These are phyloP conservation scores for Cutaneotrichosporon sp. DNA, from an alignment of 1,284 basidiomycete genomes.

Conservation along the genomic window DNA sequence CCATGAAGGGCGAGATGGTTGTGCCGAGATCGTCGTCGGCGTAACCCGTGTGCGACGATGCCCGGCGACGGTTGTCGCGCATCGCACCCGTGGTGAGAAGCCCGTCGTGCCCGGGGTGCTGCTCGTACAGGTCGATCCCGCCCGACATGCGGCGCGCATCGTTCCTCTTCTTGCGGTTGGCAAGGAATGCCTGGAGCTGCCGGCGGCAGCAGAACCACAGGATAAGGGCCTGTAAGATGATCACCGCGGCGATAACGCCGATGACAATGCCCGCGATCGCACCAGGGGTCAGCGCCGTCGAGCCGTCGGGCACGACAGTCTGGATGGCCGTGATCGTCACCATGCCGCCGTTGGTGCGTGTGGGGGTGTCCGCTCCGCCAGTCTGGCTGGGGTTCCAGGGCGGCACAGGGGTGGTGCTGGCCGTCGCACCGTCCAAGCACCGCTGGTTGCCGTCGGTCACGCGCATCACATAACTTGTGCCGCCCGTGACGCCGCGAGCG, in stretches of 20 bases:
- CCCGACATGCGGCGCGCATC: slow-evolving; percentile 28
- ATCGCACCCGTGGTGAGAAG: neutral
- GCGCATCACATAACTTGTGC: slow-evolving; percentile 31
- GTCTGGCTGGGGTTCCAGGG: slow-evolving; percentile 15
- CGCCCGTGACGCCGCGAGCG: slow-evolving; percentile 28
- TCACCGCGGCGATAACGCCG: slow-evolving; percentile 33
- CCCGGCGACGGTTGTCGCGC: slow-evolving; percentile 7
- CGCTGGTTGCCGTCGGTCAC: slow-evolving; percentile 18
- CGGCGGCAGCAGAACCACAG: slow-evolving; percentile 48
- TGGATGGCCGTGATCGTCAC: slow-evolving; percentile 40
- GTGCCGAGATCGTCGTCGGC: slow-evolving; percentile 14
- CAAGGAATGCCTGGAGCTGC: slow-evolving; percentile 33
- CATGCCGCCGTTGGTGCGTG: slow-evolving; percentile 21
- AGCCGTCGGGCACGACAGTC: slow-evolving; percentile 8
- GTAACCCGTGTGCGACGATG: slow-evolving; percentile 8
- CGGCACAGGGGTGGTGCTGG: slow-evolving; percentile 34
- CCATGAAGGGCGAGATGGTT: slow-evolving; percentile 44
- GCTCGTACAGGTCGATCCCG: slow-evolving; percentile 37
- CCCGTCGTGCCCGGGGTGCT: neutral
- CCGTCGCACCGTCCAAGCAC: slow-evolving; percentile 38
- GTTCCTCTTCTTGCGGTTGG: slow-evolving; percentile 35
- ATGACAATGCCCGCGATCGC: slow-evolving; percentile 47
- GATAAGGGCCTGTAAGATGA: slow-evolving; percentile 35
- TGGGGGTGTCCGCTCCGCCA: neutral
- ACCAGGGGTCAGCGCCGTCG: slow-evolving; percentile 19